A percentile compares a stretch with the other conserved stretches of the same genome.
Evolutionary conservation across 2,329 filamentous ascomycete genomes (phyloP).

Genomic region (Aspergillus tamarii): DNA sequence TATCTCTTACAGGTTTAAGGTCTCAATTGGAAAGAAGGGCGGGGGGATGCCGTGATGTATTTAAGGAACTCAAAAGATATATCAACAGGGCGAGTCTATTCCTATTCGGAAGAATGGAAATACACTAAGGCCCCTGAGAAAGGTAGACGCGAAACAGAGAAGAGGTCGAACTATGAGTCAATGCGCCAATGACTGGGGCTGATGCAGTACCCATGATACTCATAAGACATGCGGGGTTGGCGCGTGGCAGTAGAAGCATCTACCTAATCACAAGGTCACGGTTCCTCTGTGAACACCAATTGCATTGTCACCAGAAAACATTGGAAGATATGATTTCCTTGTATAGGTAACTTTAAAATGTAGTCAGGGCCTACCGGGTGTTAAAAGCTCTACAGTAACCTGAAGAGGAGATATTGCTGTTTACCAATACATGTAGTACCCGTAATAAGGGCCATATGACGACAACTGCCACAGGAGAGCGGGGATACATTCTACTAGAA

Average conservation of each 20-base stretch:
- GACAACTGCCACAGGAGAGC: constrained; percentile 22
- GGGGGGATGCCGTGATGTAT: constrained; percentile 1
- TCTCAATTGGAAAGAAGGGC: not conserved
- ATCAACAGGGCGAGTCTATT: constrained; percentile 1
- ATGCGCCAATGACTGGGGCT: constrained; percentile 23
- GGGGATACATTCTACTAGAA: constrained; percentile 11
- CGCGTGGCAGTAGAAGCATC: constrained; percentile 23
- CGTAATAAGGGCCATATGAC: constrained; percentile 18
- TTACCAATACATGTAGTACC: not conserved
- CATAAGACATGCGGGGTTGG: constrained; percentile 30
- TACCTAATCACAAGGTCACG: constrained; percentile 5
- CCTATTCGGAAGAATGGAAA: constrained; percentile 1
- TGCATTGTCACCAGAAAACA: constrained; percentile 5
- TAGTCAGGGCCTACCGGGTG: not conserved
- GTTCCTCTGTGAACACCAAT: constrained; percentile 9
- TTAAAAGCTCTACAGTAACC: not conserved
- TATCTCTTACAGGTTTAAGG: not conserved
- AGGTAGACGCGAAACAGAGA: constrained; percentile 3
- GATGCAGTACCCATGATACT: constrained; percentile 20
- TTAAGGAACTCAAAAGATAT: not conserved
- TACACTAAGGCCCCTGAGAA: constrained; percentile 3
- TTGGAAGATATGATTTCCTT: constrained; percentile 10
- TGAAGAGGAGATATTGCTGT: not conserved
- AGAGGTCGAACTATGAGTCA: constrained; percentile 27
- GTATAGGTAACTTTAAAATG: constrained; percentile 9